Percentiles rank a stretch among this genome's conserved stretches.
Conservation (phyloP, 2,329 filamentous ascomycete species). For the Colletotrichum tanaceti region DNA sequence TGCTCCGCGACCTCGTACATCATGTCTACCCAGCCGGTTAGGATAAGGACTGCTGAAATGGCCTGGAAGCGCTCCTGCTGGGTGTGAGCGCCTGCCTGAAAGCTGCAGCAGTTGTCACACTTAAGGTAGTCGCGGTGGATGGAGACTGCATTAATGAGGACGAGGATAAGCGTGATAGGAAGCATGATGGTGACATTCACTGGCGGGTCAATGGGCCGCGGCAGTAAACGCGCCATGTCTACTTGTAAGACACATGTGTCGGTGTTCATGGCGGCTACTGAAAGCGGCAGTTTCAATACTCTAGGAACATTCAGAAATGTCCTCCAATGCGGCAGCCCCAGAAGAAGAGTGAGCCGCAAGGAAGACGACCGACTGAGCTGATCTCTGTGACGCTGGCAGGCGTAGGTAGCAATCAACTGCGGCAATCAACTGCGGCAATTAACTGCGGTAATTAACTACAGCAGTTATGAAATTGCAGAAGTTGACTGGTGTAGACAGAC, state of each 20-base stretch:
- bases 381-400: no score
- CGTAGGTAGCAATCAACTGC: no score
- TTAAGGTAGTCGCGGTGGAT: conserved; percentile 60
- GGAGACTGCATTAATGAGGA: neutral
- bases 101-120: conserved; percentile 64
- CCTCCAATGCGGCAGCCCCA: conserved; percentile 3
- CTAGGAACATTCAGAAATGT: neutral
- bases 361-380: neutral
- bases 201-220: neutral
- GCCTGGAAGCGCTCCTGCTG: conserved; percentile 56
- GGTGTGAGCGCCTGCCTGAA: conserved; percentile 60
- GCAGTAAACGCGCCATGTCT: neutral
- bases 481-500: no score
- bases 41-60: conserved; percentile 49
- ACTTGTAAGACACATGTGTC: neutral
- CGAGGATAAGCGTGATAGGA: neutral
- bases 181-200: neutral
- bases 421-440: no score
- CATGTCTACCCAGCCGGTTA: conserved; percentile 44
- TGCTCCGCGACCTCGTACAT: conserved; percentile 49
- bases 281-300: neutral
- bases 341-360: conserved; percentile 14
- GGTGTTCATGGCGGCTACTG: neutral
- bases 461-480: no score
- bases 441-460: no score